Percentiles rank a stretch among this genome's conserved stretches.
Evolutionary conservation across 1,284 basidiomycete species (phyloP).

Genomic region (Ganoderma resinaceum): DNA sequence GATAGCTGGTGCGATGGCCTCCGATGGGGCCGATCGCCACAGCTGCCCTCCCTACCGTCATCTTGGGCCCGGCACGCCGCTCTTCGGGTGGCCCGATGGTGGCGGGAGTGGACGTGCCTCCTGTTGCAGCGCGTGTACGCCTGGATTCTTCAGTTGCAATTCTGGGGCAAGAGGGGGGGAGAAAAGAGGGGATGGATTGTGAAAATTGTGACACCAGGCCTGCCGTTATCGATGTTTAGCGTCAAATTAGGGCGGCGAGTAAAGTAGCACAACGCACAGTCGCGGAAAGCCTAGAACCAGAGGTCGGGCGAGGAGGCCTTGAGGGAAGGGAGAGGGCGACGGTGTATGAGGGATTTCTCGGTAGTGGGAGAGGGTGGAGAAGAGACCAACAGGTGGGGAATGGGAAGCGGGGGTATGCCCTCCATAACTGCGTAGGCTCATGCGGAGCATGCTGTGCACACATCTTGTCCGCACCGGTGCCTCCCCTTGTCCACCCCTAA

Average conservation of each 20-base stretch:
- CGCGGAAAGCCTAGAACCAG: not conserved
- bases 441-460: not conserved
- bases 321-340: not conserved
- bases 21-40: slow-evolving; percentile 1
- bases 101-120: not conserved
- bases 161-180: not conserved
- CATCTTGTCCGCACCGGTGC: not conserved
- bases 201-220: not conserved
- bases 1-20: not conserved
- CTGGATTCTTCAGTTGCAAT: not conserved
- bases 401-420: not conserved
- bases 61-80: not conserved
- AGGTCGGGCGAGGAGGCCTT: not conserved
- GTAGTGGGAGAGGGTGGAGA: not conserved
- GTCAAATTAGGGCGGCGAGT: not conserved
- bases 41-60: not conserved
- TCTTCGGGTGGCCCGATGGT: not conserved
- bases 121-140: not conserved
- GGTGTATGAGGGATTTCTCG: not conserved
- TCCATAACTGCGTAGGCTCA: not conserved
- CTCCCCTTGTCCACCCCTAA: not conserved
- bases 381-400: no score
- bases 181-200: not conserved
- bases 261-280: not conserved
- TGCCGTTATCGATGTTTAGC: not conserved